Conservation (phyloP, 495 filamentous ascomycete genomes). For the Penicillium turbatum region DNA sequence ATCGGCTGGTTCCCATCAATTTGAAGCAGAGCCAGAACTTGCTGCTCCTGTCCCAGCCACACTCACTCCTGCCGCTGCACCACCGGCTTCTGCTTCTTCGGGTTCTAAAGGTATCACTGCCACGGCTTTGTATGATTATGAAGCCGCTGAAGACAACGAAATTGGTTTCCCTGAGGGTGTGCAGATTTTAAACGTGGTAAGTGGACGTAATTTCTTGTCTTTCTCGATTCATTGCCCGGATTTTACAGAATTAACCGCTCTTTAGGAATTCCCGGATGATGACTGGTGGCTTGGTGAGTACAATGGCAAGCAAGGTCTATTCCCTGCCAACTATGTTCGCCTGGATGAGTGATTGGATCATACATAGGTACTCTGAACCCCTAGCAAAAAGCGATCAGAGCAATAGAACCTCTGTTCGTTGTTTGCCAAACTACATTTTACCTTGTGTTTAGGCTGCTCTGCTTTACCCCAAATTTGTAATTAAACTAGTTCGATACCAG, state of each 20-base stretch:
- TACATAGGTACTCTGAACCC: neutral
- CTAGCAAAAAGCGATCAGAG: neutral
- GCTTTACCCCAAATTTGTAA: neutral
- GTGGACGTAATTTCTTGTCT: constrained; percentile 18
- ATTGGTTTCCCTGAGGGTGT: constrained; percentile 88
- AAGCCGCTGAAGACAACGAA: constrained; percentile 96
- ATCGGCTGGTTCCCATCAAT: constrained; percentile 25
- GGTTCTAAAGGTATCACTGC: constrained; percentile 55
- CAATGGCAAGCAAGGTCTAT: constrained; percentile 74
- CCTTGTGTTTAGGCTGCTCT: neutral
- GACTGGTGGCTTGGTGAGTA: constrained; percentile 97
- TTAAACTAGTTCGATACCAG: neutral
- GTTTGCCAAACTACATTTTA: neutral
- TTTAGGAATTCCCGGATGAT: constrained; percentile 92
- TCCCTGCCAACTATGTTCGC: constrained; percentile 81
- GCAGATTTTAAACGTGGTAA: constrained; percentile 62
- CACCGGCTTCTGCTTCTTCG: constrained; percentile 22
- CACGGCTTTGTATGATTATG: constrained; percentile 90
- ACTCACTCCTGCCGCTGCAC: constrained; percentile 3
- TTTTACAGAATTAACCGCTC: constrained; percentile 12
- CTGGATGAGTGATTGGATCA: constrained; percentile 49
- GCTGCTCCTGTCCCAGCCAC: neutral
- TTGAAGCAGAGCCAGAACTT: constrained; percentile 14
- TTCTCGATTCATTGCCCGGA: neutral
- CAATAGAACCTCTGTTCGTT: neutral